A percentile compares a stretch with the other conserved stretches of the same genome.
These are phyloP conservation scores for Prunus davidiana DNA, from an alignment of 306 rosid genomes.

Conservation along the genomic window DNA sequence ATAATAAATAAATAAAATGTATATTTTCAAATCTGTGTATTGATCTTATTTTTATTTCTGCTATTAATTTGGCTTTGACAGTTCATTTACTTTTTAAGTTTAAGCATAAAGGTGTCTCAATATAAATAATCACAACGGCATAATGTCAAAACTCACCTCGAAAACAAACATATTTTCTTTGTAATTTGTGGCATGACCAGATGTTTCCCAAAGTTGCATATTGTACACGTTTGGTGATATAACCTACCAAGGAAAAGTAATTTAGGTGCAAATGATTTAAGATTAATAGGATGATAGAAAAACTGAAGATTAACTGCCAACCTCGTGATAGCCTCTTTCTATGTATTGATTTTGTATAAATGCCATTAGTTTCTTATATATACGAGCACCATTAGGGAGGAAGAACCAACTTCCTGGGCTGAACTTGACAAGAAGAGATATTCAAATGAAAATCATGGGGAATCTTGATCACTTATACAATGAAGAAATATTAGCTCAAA, in stretches of 20 bases:
- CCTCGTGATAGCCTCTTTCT: conserved; percentile 94
- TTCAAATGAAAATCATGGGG: neutral
- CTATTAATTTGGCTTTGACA: neutral
- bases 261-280: conserved; percentile 10
- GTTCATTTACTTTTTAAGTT: neutral
- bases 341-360: conserved; percentile 75
- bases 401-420: conserved; percentile 99
- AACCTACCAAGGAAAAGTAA: conserved; percentile 56
- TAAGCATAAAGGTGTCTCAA: neutral
- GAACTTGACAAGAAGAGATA: conserved; percentile 25
- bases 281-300: conserved; percentile 5
- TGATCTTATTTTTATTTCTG: neutral
- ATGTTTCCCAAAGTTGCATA: conserved; percentile 93
- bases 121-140: neutral
- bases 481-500: neutral
- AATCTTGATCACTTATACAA: neutral
- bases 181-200: conserved; percentile 96
- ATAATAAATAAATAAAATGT: neutral
- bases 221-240: conserved; percentile 87
- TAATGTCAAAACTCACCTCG: conserved; percentile 53
- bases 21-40: neutral
- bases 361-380: conserved; percentile 75
- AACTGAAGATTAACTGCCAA: conserved; percentile 26
- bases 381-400: conserved; percentile 80
- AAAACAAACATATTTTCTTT: conserved; percentile 88